These are phyloP conservation scores for Alloteropsis angusta DNA, from an alignment of 202 grass and related monocot species.

Conservation along the genomic window DNA sequence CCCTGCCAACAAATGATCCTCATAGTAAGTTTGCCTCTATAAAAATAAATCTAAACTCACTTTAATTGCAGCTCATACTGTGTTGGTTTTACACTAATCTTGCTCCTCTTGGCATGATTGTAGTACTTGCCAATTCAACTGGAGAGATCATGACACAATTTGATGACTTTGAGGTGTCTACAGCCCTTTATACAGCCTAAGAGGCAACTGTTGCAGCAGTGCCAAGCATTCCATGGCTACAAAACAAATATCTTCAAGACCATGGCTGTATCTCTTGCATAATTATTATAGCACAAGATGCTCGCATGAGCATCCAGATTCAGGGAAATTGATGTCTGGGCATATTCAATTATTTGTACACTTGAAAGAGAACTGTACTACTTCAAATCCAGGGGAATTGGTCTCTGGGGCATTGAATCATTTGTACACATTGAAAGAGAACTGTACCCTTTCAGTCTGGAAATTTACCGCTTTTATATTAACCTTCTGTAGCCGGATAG, in stretches of 20 bases:
- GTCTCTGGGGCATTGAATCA: not conserved
- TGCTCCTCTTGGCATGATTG: not conserved
- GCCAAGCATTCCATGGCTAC: not conserved
- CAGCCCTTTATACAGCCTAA: slow-evolving; percentile 23
- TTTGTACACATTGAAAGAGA: not conserved
- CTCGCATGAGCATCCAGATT: not conserved
- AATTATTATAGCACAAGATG: not conserved
- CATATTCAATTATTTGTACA: not conserved
- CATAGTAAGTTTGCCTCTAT: slow-evolving; percentile 30
- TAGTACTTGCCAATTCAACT: slow-evolving; percentile 32
- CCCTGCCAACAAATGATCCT: slow-evolving; percentile 58
- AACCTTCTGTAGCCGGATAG: not conserved
- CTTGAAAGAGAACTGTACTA: not conserved
- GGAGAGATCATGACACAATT: slow-evolving; percentile 23
- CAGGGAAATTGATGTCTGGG: not conserved
- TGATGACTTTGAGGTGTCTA: not conserved
- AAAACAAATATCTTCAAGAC: not conserved
- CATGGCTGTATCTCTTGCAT: not conserved
- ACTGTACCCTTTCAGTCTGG: not conserved
- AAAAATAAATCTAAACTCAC: not conserved
- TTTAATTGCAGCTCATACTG: not conserved
- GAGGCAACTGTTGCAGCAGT: not conserved
- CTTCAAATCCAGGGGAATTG: not conserved
- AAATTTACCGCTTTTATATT: not conserved
- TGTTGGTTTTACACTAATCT: not conserved